A percentile compares a stretch with the other conserved stretches of the same genome.
Conservation (phyloP, 306 rosid genomes). For the Benincasa hispida region DNA sequence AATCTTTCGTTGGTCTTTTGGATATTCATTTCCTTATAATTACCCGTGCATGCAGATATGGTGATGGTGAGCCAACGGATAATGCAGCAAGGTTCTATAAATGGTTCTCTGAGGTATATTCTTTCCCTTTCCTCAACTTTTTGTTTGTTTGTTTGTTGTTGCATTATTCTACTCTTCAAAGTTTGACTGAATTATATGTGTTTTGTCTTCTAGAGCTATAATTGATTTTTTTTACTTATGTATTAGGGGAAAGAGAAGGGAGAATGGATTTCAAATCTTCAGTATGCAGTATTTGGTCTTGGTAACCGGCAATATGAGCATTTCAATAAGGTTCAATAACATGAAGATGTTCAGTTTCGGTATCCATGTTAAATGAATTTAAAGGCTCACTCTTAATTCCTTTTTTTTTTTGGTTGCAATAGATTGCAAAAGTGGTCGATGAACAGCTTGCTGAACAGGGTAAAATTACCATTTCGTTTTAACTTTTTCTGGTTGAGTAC, state of each 20-base stretch:
- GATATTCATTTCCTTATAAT: background rate
- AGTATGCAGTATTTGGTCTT: conserved; percentile 88
- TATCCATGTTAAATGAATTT: background rate
- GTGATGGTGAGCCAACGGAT: conserved; percentile 99
- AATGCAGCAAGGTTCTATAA: conserved; percentile 88
- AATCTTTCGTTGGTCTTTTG: background rate
- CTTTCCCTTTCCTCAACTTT: background rate
- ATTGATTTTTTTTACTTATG: conserved; percentile 2
- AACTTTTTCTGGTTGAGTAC: background rate
- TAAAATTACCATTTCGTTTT: conserved; percentile 15
- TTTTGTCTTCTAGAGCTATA: background rate
- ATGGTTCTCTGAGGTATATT: conserved; percentile 78
- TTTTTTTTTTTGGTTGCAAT: conserved; percentile 9
- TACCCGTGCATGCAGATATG: conserved; percentile 52
- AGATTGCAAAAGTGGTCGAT: conserved; percentile 67
- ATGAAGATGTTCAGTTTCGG: background rate
- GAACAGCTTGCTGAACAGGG: conserved; percentile 62
- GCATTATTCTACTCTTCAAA: background rate
- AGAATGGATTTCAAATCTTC: conserved; percentile 66
- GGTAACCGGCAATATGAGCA: conserved; percentile 98
- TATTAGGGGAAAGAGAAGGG: conserved; percentile 69
- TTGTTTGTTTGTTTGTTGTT: background rate
- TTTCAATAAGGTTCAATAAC: conserved; percentile 72
- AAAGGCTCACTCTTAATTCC: background rate
- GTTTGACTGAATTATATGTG: background rate